Conservation (phyloP, 202 grass and related monocot genomes). For the Eragrostis tef region DNA sequence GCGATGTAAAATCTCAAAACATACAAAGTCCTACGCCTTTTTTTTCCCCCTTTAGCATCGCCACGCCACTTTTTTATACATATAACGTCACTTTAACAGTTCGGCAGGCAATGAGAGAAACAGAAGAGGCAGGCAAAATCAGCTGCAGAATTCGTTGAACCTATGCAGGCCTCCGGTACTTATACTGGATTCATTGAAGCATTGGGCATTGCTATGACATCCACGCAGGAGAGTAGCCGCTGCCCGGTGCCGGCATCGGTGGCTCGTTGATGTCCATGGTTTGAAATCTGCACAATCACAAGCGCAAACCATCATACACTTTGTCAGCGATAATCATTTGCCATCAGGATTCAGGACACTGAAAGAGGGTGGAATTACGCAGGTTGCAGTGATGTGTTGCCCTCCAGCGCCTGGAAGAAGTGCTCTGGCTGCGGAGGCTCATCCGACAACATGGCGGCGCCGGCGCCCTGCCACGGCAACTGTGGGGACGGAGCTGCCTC, state of each 20-base stretch:
- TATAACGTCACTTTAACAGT: constrained; percentile 6
- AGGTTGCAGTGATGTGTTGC: constrained; percentile 43
- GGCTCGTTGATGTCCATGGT: constrained; percentile 43
- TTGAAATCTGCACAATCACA: constrained; percentile 31
- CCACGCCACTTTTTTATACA: constrained; percentile 13
- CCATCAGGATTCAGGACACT: not conserved
- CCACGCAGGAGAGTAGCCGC: constrained; percentile 41
- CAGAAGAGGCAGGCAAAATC: not conserved
- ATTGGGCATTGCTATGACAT: constrained; percentile 43
- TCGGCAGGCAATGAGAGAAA: constrained; percentile 1
- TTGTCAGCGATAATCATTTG: not conserved
- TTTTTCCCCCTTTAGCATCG: not conserved
- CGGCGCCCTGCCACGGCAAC: constrained; percentile 31
- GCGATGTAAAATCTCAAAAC: not conserved
- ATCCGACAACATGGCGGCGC: constrained; percentile 16
- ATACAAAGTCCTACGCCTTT: not conserved
- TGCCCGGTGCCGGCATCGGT: not conserved
- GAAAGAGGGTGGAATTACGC: constrained; percentile 36
- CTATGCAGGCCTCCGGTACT: not conserved
- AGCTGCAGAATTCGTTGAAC: not conserved
- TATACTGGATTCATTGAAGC: not conserved
- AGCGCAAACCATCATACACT: not conserved
- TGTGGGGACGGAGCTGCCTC: constrained; percentile 30
- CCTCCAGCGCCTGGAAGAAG: constrained; percentile 50
- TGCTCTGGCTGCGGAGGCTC: constrained; percentile 53